phyloP scores from a whole-genome alignment of 1,139 yeast genomes.

The Starmera stellimalicola region DNA sequence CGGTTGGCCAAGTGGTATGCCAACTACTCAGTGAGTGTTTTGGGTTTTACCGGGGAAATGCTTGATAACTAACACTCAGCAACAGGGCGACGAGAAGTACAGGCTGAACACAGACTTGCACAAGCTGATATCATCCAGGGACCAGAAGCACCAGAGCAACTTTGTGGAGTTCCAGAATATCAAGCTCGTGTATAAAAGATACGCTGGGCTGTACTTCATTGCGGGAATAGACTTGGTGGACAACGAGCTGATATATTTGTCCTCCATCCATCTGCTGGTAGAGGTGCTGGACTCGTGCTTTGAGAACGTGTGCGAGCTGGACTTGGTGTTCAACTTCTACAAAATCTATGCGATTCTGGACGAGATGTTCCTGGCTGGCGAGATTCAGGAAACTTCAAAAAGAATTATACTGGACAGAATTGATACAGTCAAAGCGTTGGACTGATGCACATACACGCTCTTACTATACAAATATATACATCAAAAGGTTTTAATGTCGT shows the following conservation, averaged over 20 bases:
- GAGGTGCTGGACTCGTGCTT: constrained; percentile 83
- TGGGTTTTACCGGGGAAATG: neutral
- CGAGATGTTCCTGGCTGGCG: constrained; percentile 73
- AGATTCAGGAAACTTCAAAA: constrained; percentile 66
- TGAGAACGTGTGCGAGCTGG: constrained; percentile 89
- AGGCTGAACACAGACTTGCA: constrained; percentile 60
- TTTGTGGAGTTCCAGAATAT: constrained; percentile 64
- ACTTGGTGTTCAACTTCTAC: constrained; percentile 73
- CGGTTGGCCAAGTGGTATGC: constrained; percentile 74
- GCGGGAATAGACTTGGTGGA: constrained; percentile 69
- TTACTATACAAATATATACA: neutral
- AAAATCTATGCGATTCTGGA: constrained; percentile 64
- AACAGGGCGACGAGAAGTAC: constrained; percentile 43
- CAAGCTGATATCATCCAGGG: constrained; percentile 71
- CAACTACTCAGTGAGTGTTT: constrained; percentile 21
- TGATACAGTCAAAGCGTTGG: constrained; percentile 18
- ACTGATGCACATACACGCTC: constrained; percentile 6
- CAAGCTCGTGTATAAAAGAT: constrained; percentile 77
- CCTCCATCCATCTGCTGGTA: constrained; percentile 80
- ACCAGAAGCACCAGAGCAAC: constrained; percentile 73
- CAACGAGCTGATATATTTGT: constrained; percentile 73
- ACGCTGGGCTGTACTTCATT: constrained; percentile 86
- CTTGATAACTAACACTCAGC: constrained; percentile 5
- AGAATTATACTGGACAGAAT: constrained; percentile 45
- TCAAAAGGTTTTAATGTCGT: constrained; percentile 7